These are phyloP conservation scores for Pulveroboletus sp. DNA, from an alignment of 768 basidiomycete species.

Conservation along the genomic window DNA sequence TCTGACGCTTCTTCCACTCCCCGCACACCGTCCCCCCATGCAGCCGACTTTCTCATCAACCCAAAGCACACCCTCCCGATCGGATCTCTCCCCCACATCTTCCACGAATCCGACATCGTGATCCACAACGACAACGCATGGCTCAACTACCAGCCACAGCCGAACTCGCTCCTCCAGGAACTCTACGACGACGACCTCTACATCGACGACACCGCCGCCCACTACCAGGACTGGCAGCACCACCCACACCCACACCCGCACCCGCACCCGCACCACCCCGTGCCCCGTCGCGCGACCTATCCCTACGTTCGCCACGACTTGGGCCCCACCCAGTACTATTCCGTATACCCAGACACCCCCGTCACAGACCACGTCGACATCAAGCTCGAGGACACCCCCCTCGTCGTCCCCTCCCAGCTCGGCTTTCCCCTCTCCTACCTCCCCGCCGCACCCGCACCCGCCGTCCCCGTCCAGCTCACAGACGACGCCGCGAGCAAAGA, in stretches of 20 bases:
- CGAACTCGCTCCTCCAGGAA: conserved; percentile 60
- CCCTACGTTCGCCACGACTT: conserved; percentile 76
- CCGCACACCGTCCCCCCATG: conserved; percentile 68
- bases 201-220: conserved; percentile 34
- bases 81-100: conserved; percentile 50
- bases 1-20: conserved; percentile 67
- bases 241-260: conserved; percentile 37
- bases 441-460: conserved; percentile 37
- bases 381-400: conserved; percentile 64
- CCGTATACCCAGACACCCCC: conserved; percentile 39
- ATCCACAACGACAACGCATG: conserved; percentile 38
- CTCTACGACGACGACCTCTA: conserved; percentile 62
- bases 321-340: conserved; percentile 37
- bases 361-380: conserved; percentile 38
- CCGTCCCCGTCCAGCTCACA: conserved; percentile 75
- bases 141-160: conserved; percentile 26
- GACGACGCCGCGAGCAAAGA: conserved; percentile 90
- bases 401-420: conserved; percentile 61
- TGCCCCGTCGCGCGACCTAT: conserved; percentile 65
- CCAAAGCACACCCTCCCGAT: conserved; percentile 39
- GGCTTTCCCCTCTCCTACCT: conserved; percentile 38
- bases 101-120: conserved; percentile 39
- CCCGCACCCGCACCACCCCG: conserved; percentile 29
- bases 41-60: conserved; percentile 34
- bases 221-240: conserved; percentile 36